A percentile compares a stretch with the other conserved stretches of the same genome.
phyloP scores from a whole-genome alignment of 106 monocot species.

The Dioscorea dumetorum region DNA sequence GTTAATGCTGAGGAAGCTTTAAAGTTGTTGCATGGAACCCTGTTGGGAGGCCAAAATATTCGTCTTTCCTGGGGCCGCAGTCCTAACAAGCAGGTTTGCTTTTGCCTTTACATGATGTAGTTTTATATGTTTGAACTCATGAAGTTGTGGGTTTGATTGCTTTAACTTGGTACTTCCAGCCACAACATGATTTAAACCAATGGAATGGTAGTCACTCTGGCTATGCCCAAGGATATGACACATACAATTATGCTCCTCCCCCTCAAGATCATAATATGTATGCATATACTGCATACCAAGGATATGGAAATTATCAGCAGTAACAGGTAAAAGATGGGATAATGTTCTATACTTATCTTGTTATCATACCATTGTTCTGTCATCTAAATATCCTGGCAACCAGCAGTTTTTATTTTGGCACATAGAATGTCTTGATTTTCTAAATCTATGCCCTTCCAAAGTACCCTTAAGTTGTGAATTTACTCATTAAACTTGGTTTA shows the following conservation, averaged over 20 bases:
- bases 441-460: too few relatives aligned
- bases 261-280: constrained; percentile 12
- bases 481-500: too few relatives aligned
- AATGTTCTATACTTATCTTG: too few relatives aligned
- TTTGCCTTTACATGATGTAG: not conserved
- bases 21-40: constrained; percentile 30
- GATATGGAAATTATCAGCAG: constrained; percentile 6
- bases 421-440: too few relatives aligned
- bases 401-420: too few relatives aligned
- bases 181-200: constrained; percentile 1
- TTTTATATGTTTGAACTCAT: not conserved
- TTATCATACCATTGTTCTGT: too few relatives aligned
- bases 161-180: not conserved
- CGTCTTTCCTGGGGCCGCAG: constrained; percentile 46
- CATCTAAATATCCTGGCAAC: too few relatives aligned
- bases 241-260: constrained; percentile 3
- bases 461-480: too few relatives aligned
- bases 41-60: constrained; percentile 29
- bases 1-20: constrained; percentile 35
- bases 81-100: constrained; percentile 32
- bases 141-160: not conserved
- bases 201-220: constrained; percentile 13
- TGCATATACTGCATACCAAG: constrained; percentile 9
- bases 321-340: not conserved
- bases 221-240: constrained; percentile 6